A percentile compares a stretch with the other conserved stretches of the same genome.
Evolutionary conservation across 257 asterid genomes (phyloP).

Genomic region (Apocynum venetum): DNA sequence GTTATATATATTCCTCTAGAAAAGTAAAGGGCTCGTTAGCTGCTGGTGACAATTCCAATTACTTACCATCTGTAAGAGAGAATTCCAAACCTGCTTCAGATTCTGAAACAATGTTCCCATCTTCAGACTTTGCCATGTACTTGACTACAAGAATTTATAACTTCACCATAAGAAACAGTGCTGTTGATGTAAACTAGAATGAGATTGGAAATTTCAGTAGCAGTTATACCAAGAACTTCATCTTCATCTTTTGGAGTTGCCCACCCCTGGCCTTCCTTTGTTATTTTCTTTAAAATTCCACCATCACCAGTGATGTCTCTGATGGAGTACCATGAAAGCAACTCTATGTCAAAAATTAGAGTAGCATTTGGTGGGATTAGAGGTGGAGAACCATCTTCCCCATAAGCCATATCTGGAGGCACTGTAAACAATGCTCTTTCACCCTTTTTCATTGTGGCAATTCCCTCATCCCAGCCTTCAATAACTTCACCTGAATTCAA

Average conservation of each 20-base stretch:
- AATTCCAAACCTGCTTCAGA: slow-evolving; percentile 41
- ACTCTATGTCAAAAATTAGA: slow-evolving; percentile 47
- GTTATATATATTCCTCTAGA: not conserved
- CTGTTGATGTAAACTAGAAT: not conserved
- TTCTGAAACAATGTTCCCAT: slow-evolving; percentile 35
- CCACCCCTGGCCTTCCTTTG: slow-evolving; percentile 62
- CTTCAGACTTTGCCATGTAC: slow-evolving; percentile 37
- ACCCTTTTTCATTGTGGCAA: slow-evolving; percentile 58
- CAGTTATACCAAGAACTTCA: slow-evolving; percentile 49
- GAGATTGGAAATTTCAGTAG: not conserved
- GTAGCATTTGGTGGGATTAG: slow-evolving; percentile 59
- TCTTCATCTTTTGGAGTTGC: slow-evolving; percentile 57
- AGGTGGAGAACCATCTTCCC: slow-evolving; percentile 52
- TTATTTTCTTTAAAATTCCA: slow-evolving; percentile 52
- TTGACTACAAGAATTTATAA: slow-evolving; percentile 32
- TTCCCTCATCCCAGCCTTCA: slow-evolving; percentile 64
- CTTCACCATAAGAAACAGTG: not conserved
- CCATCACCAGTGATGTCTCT: slow-evolving; percentile 60
- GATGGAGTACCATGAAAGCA: slow-evolving; percentile 51
- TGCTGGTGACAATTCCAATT: not conserved
- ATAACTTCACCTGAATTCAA: slow-evolving; percentile 51
- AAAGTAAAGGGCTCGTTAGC: too few species aligned
- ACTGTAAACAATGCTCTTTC: slow-evolving; percentile 54
- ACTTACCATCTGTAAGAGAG: slow-evolving; percentile 40
- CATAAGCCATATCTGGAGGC: slow-evolving; percentile 56